Conservation (phyloP, 805 yeast species). For the Cyberlindnera petersonii region DNA sequence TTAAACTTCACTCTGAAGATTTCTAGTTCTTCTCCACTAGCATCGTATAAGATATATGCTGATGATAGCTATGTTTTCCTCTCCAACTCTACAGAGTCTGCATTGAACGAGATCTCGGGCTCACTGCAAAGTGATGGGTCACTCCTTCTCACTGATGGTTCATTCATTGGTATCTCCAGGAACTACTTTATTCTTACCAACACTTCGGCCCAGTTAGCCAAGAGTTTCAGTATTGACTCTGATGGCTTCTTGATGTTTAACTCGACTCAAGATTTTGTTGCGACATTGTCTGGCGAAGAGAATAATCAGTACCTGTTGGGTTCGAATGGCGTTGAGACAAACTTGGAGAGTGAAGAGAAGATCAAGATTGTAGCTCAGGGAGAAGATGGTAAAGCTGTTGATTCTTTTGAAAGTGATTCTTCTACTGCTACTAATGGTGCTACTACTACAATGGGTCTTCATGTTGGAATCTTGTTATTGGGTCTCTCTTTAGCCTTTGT, state of each 20-base stretch:
- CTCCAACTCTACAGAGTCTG: not conserved
- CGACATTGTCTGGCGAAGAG: constrained; percentile 11
- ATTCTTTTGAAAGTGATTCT: too few relatives aligned
- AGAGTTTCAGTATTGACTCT: constrained; percentile 9
- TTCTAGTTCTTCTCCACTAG: not conserved
- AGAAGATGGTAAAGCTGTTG: too few relatives aligned
- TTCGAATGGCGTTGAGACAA: too few relatives aligned
- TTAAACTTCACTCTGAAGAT: constrained; percentile 5
- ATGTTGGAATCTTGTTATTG: constrained; percentile 6
- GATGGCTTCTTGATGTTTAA: constrained; percentile 12
- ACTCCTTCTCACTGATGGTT: not conserved
- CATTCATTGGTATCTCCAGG: constrained; percentile 7
- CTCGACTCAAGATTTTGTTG: constrained; percentile 10
- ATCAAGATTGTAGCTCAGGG: too few relatives aligned
- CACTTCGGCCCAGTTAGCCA: constrained; percentile 5
- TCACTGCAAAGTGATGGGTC: constrained; percentile 8
- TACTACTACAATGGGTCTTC: not conserved
- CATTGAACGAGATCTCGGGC: not conserved
- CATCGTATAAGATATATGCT: constrained; percentile 1
- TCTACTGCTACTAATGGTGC: constrained; percentile 16
- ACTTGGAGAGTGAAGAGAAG: too few relatives aligned
- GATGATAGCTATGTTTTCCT: constrained; percentile 7
- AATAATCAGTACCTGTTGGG: constrained; percentile 13
- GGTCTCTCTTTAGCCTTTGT: constrained; percentile 1
- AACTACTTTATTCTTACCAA: constrained; percentile 12